Base-by-base conservation (phyloP, 164 flowering plant genomes). In the Nymphaea colorata region DNA sequence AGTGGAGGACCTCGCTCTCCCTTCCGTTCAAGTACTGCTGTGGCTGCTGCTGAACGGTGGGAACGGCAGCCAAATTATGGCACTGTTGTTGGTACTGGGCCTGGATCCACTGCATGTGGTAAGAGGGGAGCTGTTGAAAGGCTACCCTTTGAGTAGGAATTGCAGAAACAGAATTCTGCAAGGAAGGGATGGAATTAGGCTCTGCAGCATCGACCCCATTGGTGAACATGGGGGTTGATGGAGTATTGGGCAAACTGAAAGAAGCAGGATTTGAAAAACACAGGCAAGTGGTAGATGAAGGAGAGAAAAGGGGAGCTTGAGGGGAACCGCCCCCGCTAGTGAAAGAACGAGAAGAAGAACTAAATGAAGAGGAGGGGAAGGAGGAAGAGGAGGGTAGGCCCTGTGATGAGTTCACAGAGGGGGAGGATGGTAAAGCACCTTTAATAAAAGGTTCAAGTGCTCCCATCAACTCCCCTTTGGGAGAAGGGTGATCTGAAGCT, bases 361-460 rank as follows among this genome's bases (percentile, higher is more conserved):
- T n/a, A 14, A 71, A 59, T 63, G 67, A 51, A 6, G 65, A 62
- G 10, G 65, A 64, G 65, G 79, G 15, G 53, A 11, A 15, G 69
- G 4, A 43, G 69, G 3, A 57, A 72, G 6, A 17, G 68, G 12
- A 5, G 75, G 67, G 15, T 61, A 6, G 3, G 36, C n/a, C 64
- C n/a, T 61, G 64, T 17, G 72, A 41, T 57, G 57, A 51, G 14
- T 15, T 8, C 14, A 8, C 57, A 51, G 57, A 51, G 57, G 57
- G 57, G 14, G 3, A 51, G 57, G 55, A 51, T 51, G 78, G 47
- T 10, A 89, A 79, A 87, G 86, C 87, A 81, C 88, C 65, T 69
- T 87, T 86, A 71, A 90, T 85, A 87, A 89, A 93, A 90, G 98
- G 97, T 71, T 77, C 84, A 70, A 93, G 91, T 75, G 96, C 98